Evolutionary conservation across 257 asterid species (phyloP), one percentile per base, ranked within the genome.

Genomic region (Przewalskia tangutica): DNA sequence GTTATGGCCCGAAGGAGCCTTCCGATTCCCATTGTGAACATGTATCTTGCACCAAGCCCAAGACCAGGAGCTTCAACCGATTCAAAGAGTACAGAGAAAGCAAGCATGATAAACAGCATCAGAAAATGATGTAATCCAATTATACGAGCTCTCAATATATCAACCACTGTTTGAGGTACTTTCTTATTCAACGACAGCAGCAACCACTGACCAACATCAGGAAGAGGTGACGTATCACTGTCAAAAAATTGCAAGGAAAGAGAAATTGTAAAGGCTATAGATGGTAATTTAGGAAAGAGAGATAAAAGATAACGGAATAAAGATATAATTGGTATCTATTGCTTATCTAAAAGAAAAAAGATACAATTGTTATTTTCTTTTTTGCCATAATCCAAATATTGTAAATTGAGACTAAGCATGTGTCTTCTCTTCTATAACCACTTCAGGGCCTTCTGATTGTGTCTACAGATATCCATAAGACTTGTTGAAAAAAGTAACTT

Each of bases 171-270:
- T 84, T 84, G 91, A 54, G 99, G 98, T 81, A 96, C 75, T 83
- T 90, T 91, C 86, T 96, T 98, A 27, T 96, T 96, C 83, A 91
- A 85, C 0, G 97, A 90, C 68, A 96, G 92, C 85, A 96, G 90
- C 85, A 94, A 66, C 99, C 99, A 96, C 88, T 96, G 99, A 84
- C 99, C 98, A 55, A 88, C 91, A 87, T 96, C 99, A 54, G 99
- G 99, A 83, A 96, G 98, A 83, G 99, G 98, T 7, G 93, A 90
- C 44, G 93, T 86, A 34, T 68, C 89, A 42, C 99, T 96, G 94
- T 78, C 83, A 84, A 85, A 83, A 67, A 67, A 1, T 40, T 40
- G 54, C 54, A 67, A 23, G 23, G 58, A 71, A 56, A 53, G 55
- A 73, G 23, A 73, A 48, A 13, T 73, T 48, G 60, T 73, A 48